Base-by-base conservation (phyloP, 805 yeast genomes). In the Wickerhamiella galacta region DNA sequence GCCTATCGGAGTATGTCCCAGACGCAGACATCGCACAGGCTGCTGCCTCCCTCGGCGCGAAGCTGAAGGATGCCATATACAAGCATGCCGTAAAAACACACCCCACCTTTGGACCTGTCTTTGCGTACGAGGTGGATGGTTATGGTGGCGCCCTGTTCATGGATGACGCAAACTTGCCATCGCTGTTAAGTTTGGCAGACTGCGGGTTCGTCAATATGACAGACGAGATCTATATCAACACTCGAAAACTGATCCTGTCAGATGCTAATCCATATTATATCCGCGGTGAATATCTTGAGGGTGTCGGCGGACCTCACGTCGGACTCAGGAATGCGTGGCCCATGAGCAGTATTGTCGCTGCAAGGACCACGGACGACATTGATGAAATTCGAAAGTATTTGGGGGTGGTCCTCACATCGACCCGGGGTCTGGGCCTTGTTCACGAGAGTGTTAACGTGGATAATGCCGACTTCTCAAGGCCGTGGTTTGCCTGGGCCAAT, bases 401-500 rank as follows among this genome's bases (percentile, higher is more conserved):
- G 39, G 47, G 61, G 4, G 40, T 63, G 33, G 52, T 82, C 4
- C 64, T 72, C 61, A 54, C 55, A 4, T 67, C 71, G 9, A 82
- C 94, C 0, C 80, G 64, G 2, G 75, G 72, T 0, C 57, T 81
- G 15, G 95, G 95, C 0, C 60, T 82, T 35, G 72, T 82, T 70
- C 94, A 82, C 50, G 95, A 82, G 57, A 66, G 77, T 36, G 70
- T 82, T 3, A 57, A 76, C 37, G 92, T 81, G 7, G 63, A 73
- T 43, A 56, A 64, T 4, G 32, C 37, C n/a, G 58, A 58, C 2
- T 83, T 54, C 49, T 78, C 93, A 0, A 59, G 95, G 38, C 69
- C 90, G 2, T 82, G 95, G 95, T 83, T 83, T 58, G 76, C 93
- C 4, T 82, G 95, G 95, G 78, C 92, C 44, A 82, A 82, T 49